phyloP scores from a whole-genome alignment of 2,329 filamentous ascomycete genomes.

The Endocalyx cinctus region DNA sequence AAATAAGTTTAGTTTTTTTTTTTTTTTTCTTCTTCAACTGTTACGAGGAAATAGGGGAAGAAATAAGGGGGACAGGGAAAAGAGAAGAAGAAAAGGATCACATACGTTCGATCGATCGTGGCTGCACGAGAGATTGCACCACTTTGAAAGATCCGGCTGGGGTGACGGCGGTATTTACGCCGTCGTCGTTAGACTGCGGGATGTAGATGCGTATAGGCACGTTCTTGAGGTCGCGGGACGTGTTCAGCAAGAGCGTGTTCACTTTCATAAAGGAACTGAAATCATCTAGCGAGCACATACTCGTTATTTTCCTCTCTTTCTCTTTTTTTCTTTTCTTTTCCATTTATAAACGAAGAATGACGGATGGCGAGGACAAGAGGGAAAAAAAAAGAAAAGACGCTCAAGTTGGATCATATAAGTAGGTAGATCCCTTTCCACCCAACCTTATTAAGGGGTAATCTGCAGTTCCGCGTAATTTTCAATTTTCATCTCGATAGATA shows the following conservation, averaged over 20 bases:
- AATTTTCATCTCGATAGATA: no score
- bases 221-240: conserved; percentile 69
- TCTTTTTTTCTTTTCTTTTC: no score
- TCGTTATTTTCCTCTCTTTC: no score
- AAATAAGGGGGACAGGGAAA: conserved; percentile 1
- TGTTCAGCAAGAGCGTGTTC: conserved; percentile 71
- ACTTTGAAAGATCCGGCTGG: conserved; percentile 58
- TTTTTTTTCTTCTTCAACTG: no score
- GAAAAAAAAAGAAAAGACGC: no score
- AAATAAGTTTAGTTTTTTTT: no score
- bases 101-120: conserved; percentile 29
- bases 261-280: conserved; percentile 68
- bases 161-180: conserved; percentile 25
- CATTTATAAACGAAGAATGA: no score
- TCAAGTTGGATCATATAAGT: no score
- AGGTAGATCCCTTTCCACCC: no score
- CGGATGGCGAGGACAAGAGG: no score
- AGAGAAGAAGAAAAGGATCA: conserved; percentile 9
- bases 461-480: no score
- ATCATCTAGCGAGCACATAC: conserved; percentile 64
- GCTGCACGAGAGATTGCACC: conserved; percentile 68
- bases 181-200: conserved; percentile 46
- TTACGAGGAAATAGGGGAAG: neutral
- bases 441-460: no score
- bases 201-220: conserved; percentile 89